phyloP scores from a whole-genome alignment of 2,329 filamentous ascomycete species.

The Raffaelea deltoideospora region DNA sequence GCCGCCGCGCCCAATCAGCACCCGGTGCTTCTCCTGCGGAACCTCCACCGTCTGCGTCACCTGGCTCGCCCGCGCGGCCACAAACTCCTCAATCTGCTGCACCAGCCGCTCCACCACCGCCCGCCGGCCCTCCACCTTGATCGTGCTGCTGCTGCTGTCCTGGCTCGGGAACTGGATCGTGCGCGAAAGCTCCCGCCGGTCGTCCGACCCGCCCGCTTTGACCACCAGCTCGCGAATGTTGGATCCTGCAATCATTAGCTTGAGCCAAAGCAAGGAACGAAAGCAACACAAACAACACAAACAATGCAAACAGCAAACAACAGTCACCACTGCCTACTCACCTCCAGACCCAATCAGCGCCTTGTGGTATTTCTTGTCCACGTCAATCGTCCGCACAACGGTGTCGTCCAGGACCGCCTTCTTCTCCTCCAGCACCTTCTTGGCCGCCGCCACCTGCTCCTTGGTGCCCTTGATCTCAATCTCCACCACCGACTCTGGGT shows the following conservation, averaged over 20 bases:
- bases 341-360: constrained; percentile 78
- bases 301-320: constrained; percentile 2
- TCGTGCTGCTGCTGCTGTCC: constrained; percentile 65
- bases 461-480: constrained; percentile 90
- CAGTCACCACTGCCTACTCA: too few species aligned
- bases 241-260: constrained; percentile 44
- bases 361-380: constrained; percentile 91
- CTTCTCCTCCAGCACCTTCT: constrained; percentile 79
- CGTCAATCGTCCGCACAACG: constrained; percentile 66
- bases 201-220: constrained; percentile 77
- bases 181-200: constrained; percentile 67
- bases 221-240: constrained; percentile 78
- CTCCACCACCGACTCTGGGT: constrained; percentile 56
- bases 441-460: constrained; percentile 76
- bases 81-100: constrained; percentile 64
- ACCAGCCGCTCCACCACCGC: constrained; percentile 82
- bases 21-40: constrained; percentile 75
- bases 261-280: background rate
- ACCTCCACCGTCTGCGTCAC: constrained; percentile 67
- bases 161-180: constrained; percentile 91
- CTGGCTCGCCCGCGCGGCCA: constrained; percentile 71
- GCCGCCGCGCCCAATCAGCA: constrained; percentile 83
- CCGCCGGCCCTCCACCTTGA: constrained; percentile 75
- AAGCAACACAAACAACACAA: background rate
- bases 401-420: constrained; percentile 79